These are phyloP conservation scores for Trypanosoma vivax DNA, from an alignment of 208 protist genomes.

Conservation along the genomic window DNA sequence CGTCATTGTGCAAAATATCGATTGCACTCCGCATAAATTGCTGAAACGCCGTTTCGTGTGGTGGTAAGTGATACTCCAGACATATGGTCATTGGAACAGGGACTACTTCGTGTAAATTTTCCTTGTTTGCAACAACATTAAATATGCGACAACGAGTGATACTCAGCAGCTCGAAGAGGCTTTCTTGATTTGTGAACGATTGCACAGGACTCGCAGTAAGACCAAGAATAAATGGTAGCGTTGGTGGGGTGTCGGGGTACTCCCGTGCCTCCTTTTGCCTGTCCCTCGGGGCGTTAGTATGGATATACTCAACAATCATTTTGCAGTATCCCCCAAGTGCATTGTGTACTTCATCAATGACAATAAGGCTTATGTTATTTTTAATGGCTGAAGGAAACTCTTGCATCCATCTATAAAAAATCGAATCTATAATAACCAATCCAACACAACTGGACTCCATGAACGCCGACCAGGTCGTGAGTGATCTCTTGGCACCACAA, in stretches of 20 bases:
- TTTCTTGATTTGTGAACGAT: slow-evolving; percentile 8
- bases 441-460: slow-evolving; percentile 3
- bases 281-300: background rate
- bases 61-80: slow-evolving; percentile 6
- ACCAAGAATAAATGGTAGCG: slow-evolving; percentile 33
- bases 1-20: background rate
- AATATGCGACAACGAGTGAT: slow-evolving; percentile 12
- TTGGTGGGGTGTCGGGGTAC: background rate
- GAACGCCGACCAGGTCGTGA: background rate
- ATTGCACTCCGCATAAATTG: background rate
- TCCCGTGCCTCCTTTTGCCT: too few relatives aligned
- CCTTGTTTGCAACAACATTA: background rate
- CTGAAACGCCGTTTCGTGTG: slow-evolving; percentile 1
- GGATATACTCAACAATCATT: slow-evolving; percentile 15
- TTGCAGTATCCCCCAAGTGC: slow-evolving; percentile 16
- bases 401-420: slow-evolving; percentile 29
- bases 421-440: slow-evolving; percentile 33
- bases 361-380: slow-evolving; percentile 22
- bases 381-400: slow-evolving; percentile 4
- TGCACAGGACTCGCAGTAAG: slow-evolving; percentile 44
- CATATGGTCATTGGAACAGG: slow-evolving; percentile 1
- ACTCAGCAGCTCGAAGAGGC: slow-evolving; percentile 11
- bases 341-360: slow-evolving; percentile 74
- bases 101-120: slow-evolving; percentile 6
- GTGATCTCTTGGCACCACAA: slow-evolving; percentile 15